Evolutionary conservation across 441 rosid species (phyloP).

Genomic region (Aleurites moluccanus): DNA sequence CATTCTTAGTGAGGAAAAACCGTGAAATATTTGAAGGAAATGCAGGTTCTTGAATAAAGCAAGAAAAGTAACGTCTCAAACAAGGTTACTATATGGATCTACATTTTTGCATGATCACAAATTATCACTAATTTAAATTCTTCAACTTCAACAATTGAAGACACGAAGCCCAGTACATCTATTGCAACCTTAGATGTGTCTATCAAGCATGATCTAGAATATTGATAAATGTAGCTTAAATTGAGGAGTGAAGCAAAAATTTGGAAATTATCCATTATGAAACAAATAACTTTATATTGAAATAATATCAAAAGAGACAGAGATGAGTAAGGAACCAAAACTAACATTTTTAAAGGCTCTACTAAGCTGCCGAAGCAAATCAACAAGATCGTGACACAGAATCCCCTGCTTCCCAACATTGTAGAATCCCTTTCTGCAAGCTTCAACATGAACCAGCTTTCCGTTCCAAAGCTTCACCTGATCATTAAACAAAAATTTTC

Average conservation of each 20-base stretch:
- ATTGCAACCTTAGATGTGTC: no score
- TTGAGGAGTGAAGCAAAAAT: neutral
- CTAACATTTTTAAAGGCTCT: slow-evolving; percentile 84
- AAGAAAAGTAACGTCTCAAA: no score
- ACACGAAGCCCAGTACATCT: no score
- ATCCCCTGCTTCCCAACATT: slow-evolving; percentile 73
- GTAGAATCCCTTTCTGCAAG: slow-evolving; percentile 75
- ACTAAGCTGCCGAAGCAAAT: slow-evolving; percentile 85
- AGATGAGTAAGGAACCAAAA: slow-evolving; percentile 8
- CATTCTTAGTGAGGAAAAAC: no score
- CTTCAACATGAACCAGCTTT: slow-evolving; percentile 80
- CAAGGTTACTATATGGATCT: no score
- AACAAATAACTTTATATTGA: slow-evolving; percentile 1
- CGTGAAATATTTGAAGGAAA: no score
- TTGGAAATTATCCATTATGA: neutral
- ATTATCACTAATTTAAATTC: no score
- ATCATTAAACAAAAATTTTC: neutral
- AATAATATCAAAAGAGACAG: neutral
- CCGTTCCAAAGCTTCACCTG: slow-evolving; percentile 97
- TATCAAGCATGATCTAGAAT: no score
- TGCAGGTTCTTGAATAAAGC: no score
- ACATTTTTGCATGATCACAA: no score
- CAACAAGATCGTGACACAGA: slow-evolving; percentile 79
- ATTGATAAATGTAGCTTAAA: no score
- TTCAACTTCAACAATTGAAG: no score